Base-by-base conservation (phyloP, 2,329 filamentous ascomycete genomes). In the Colletotrichum siamense region DNA sequence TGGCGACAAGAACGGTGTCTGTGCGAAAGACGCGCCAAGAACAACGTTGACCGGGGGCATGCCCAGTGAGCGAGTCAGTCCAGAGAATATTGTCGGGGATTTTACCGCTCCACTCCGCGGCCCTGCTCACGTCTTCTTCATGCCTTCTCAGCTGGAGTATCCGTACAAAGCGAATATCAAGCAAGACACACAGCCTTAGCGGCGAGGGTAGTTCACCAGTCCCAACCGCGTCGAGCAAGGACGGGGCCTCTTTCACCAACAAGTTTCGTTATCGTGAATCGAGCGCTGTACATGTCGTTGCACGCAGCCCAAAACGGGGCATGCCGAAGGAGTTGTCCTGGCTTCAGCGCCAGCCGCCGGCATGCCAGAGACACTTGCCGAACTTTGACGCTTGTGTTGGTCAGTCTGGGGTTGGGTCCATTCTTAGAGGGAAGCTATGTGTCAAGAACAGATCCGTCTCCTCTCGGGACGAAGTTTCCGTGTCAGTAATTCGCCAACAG, bases 1-100 rank as follows among this genome's bases (percentile, higher is more conserved):
- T 66, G 61, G 34, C 65, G 32, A 76, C 66, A 69, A 76, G 74
- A 76, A 76, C 74, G 44, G 62, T 75, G 74, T 76, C 71, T 76
- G 74, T 76, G 74, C 71, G 71, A 61, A 24, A 55, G 32, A 49
- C 26, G n/a, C 22, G 30, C 30, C 30, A 32, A 69, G 66, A 64
- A 57, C 66, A 30, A 66, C 26, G 34, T 34, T 62, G 52, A 55
- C 44, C 16, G 36, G 44, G 68, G 72, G 62, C 52, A 30, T 44
- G 32, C 16, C 68, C 44, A 67, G 26, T 66, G 34, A 72, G 62
- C 69, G 69, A 73, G 73, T 73, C 73, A 78, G 39, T 39, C 65
- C 57, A 18, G 55, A 44, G 16, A 65, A 69, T 26, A 64, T 73
- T 70, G 67, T 73, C 69, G 74, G 70, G 69, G 68, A 73, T 34